These are phyloP conservation scores for Testicularia cyperi DNA, from an alignment of 1,284 basidiomycete species.

Conservation along the genomic window DNA sequence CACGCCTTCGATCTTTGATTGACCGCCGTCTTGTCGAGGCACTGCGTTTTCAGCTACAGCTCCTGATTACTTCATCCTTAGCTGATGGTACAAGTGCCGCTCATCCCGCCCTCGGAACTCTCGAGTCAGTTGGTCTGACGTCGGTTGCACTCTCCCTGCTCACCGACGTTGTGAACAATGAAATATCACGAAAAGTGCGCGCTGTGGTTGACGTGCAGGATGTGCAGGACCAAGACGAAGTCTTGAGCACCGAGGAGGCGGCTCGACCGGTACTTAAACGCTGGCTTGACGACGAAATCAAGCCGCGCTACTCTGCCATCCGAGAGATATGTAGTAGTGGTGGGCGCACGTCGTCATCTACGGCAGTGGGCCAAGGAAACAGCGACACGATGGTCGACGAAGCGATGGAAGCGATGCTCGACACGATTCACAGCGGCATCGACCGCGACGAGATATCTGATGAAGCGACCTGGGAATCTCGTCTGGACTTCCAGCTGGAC, in stretches of 20 bases:
- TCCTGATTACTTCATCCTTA: no score
- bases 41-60: conserved; percentile 6
- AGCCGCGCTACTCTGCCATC: conserved; percentile 23
- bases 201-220: conserved; percentile 17
- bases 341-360: no score
- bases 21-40: conserved; percentile 4
- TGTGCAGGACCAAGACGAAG: conserved; percentile 9
- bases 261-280: conserved; percentile 16
- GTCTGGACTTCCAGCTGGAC: conserved; percentile 42
- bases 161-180: conserved; percentile 17
- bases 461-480: conserved; percentile 10
- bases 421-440: background rate
- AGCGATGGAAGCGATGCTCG: no score
- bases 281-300: conserved; percentile 27
- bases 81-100: no score
- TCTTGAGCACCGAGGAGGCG: conserved; percentile 19
- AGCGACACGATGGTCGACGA: no score
- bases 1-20: conserved; percentile 8
- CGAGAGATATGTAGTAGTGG: conserved; percentile 11
- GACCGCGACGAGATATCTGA: conserved; percentile 1
- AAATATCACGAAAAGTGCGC: conserved; percentile 25
- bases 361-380: no score
- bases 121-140: conserved; percentile 12
- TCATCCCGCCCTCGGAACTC: no score
- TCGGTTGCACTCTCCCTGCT: conserved; percentile 12